Evolutionary conservation across 2,329 filamentous ascomycete genomes (phyloP), one percentile per base, ranked within the genome.

Genomic region (Colletotrichum incanum): DNA sequence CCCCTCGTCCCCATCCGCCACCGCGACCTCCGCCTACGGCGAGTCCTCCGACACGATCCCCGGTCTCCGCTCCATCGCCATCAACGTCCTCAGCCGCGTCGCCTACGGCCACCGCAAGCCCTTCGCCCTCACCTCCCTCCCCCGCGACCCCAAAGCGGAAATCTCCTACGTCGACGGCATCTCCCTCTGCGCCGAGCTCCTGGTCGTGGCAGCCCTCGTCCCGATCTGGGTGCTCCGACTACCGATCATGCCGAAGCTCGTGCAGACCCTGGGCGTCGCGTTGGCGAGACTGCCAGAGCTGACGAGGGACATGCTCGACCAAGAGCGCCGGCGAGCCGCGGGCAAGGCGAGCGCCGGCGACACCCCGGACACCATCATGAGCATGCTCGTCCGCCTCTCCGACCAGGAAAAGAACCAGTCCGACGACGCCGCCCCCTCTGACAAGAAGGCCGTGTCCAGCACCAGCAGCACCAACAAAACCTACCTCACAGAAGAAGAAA

Each of bases 11-110:
- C 3, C 58, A 3, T n/a, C 28, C 0, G 5, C 9, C 18, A 2
- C 26, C 18, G 76, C 41, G 74, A 76, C 1, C 74, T 9, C 52
- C 28, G 52, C 31, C 26, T 0, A 76, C 11, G 76, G 76, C 58
- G 71, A 77, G 28, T 79, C 80, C 1, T 73, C 67, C 54, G 74
- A 74, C 5, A 78, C 77, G 2, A 73, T 82, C 34, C 76, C 72
- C 12, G 77, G 77, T 5, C 77, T 82, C 12, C 78, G 79, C 12
- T 74, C 74, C 45, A 71, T 84, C 23, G 80, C 82, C 20, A 81
- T 84, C 74, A 82, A 84, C 64, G 81, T 84, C 2, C 76, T 84
- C 12, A 79, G 79, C 5, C 64, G 75, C 41, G 78, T 81, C 1
- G 81, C 78, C 3, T 83, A 81, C 67, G 79, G 78, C 43, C 76